phyloP scores from a whole-genome alignment of 2,329 filamentous ascomycete species.

The Byssoonygena ceratinophila region DNA sequence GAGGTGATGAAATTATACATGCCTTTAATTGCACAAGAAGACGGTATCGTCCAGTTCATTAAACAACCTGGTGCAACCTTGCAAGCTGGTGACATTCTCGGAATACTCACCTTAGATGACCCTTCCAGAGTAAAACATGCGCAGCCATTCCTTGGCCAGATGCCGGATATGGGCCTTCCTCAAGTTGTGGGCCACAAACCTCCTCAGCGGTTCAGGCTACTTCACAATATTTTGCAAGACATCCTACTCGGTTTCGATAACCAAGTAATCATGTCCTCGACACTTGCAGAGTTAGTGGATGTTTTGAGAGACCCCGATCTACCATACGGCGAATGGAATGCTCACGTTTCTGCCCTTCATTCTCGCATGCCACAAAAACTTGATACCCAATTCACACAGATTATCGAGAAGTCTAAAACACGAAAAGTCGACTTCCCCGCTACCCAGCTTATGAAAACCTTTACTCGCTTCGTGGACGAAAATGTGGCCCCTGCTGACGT shows the following conservation, averaged over 20 bases:
- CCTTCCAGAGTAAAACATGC: slow-evolving; percentile 94
- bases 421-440: slow-evolving; percentile 83
- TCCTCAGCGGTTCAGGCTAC: slow-evolving; percentile 69
- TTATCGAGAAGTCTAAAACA: slow-evolving; percentile 70
- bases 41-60: slow-evolving; percentile 93
- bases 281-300: slow-evolving; percentile 77
- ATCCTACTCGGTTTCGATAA: slow-evolving; percentile 94
- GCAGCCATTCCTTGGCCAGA: slow-evolving; percentile 80
- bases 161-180: slow-evolving; percentile 76
- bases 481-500: slow-evolving; percentile 64
- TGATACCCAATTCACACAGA: slow-evolving; percentile 67
- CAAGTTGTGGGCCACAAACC: slow-evolving; percentile 85
- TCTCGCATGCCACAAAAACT: slow-evolving; percentile 94
- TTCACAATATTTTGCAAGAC: slow-evolving; percentile 68
- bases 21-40: slow-evolving; percentile 88
- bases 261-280: slow-evolving; percentile 84
- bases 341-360: slow-evolving; percentile 92
- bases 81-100: slow-evolving; percentile 96
- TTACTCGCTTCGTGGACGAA: slow-evolving; percentile 81
- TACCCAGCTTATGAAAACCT: slow-evolving; percentile 71
- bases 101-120: slow-evolving; percentile 89
- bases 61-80: slow-evolving; percentile 98
- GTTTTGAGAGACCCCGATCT: slow-evolving; percentile 82
- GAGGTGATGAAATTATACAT: slow-evolving; percentile 99
- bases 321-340: slow-evolving; percentile 92